These are phyloP conservation scores for Mycena epipterygia DNA, from an alignment of 768 basidiomycete genomes.

Conservation along the genomic window DNA sequence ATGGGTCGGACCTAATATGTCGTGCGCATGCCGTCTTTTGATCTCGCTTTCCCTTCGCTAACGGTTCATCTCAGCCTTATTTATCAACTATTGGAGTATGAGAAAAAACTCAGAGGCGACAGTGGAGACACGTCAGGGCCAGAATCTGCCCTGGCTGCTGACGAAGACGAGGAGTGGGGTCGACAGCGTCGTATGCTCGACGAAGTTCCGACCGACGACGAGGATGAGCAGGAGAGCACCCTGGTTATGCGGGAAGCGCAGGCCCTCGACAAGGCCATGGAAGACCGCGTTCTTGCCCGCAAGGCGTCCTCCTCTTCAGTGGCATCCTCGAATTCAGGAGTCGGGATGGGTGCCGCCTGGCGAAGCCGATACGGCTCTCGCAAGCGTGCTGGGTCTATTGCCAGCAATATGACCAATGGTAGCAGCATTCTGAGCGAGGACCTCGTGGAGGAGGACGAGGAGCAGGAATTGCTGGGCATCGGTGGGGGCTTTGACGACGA, in stretches of 20 bases:
- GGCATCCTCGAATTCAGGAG: constrained; percentile 63
- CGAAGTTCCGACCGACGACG: constrained; percentile 63
- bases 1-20: constrained; percentile 94
- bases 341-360: constrained; percentile 80
- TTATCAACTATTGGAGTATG: constrained; percentile 94
- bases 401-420: constrained; percentile 75
- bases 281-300: constrained; percentile 82
- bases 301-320: constrained; percentile 78
- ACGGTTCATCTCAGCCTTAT: constrained; percentile 71
- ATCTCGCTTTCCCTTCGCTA: constrained; percentile 26
- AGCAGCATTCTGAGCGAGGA: constrained; percentile 82
- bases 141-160: constrained; percentile 64
- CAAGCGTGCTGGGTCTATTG: constrained; percentile 80
- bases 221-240: constrained; percentile 67
- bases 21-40: constrained; percentile 67
- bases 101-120: constrained; percentile 74
- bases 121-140: constrained; percentile 63
- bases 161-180: constrained; percentile 88
- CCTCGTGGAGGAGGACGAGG: constrained; percentile 87
- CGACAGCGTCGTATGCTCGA: constrained; percentile 75
- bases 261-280: constrained; percentile 90
- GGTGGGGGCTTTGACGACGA: constrained; percentile 74
- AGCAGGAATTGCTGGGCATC: constrained; percentile 76
- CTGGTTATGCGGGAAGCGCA: constrained; percentile 83
- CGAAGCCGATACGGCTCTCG: constrained; percentile 73